phyloP scores from a whole-genome alignment of 1,284 basidiomycete species.

The Acaromyces ingoldii region DNA sequence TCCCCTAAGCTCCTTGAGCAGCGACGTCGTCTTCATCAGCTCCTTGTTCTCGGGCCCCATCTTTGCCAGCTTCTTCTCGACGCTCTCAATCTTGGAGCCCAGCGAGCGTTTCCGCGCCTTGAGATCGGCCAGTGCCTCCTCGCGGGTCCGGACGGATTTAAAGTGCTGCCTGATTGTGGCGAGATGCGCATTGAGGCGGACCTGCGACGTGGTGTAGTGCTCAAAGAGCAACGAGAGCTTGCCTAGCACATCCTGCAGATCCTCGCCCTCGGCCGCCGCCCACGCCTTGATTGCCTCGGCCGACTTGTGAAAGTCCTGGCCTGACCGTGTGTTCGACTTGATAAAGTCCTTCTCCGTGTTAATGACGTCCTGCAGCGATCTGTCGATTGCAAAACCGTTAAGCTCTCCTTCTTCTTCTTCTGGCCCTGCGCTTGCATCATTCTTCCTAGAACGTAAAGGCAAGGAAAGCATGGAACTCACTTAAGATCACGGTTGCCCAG shows the following conservation, averaged over 20 bases:
- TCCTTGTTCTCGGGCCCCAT: constrained; percentile 88
- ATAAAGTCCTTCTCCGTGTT: constrained; percentile 79
- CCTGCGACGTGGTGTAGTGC: constrained; percentile 67
- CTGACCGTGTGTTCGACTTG: constrained; percentile 65
- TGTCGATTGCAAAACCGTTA: no score
- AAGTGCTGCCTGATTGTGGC: constrained; percentile 63
- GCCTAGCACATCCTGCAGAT: constrained; percentile 73
- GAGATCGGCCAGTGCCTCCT: constrained; percentile 75
- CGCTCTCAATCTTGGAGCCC: constrained; percentile 70
- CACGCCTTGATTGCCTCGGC: constrained; percentile 71
- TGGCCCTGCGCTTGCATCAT: no score
- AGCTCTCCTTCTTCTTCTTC: no score
- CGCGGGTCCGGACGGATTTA: constrained; percentile 68
- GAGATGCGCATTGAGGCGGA: constrained; percentile 70
- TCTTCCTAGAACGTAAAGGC: no score
- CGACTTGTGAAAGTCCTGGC: constrained; percentile 65
- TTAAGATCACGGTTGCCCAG: constrained; percentile 72
- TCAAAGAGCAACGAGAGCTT: constrained; percentile 68
- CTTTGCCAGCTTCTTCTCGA: constrained; percentile 81
- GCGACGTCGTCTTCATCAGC: constrained; percentile 68
- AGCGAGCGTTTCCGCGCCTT: constrained; percentile 67
- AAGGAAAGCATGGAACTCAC: no score
- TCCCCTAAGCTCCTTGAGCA: constrained; percentile 67
- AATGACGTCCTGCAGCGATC: constrained; percentile 80
- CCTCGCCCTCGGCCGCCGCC: constrained; percentile 80